Percentiles rank a stretch among this genome's conserved stretches.
Evolutionary conservation across 495 filamentous ascomycete genomes (phyloP).

Genomic region (Penicillium odoratum): DNA sequence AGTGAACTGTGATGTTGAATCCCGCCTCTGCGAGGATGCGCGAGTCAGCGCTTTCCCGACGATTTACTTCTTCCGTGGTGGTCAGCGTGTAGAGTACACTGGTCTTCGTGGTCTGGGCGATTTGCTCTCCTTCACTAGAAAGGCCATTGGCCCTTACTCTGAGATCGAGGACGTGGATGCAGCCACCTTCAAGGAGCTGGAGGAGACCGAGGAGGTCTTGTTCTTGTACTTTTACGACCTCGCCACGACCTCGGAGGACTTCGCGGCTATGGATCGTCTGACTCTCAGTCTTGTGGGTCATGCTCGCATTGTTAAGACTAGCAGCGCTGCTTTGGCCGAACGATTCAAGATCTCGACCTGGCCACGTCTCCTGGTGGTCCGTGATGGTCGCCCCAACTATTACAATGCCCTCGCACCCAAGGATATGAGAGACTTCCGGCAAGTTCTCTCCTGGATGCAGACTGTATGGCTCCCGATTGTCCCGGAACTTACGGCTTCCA

Average conservation of each 20-base stretch:
- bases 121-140: conserved; percentile 80
- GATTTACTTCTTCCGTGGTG: conserved; percentile 88
- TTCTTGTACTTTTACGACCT: conserved; percentile 98
- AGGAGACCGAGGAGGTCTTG: conserved; percentile 91
- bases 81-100: conserved; percentile 88
- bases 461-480: conserved; percentile 97
- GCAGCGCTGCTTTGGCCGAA: conserved; percentile 66
- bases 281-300: conserved; percentile 85
- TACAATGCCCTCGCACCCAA: conserved; percentile 80
- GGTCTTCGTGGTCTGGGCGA: conserved; percentile 92
- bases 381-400: conserved; percentile 85
- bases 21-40: conserved; percentile 85
- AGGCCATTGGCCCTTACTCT: conserved; percentile 74
- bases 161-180: conserved; percentile 79
- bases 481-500: conserved; percentile 87
- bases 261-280: conserved; percentile 80
- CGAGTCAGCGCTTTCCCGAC: conserved; percentile 78
- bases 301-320: conserved; percentile 87
- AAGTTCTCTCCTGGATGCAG: conserved; percentile 89
- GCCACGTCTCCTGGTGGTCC: conserved; percentile 85
- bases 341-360: conserved; percentile 94
- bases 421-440: conserved; percentile 83
- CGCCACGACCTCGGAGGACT: conserved; percentile 89
- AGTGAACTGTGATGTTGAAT: conserved; percentile 88
- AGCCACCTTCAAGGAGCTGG: conserved; percentile 74